Conservation (phyloP, 2,329 filamentous ascomycete species). For the Chrysoporthe austroafricana region DNA sequence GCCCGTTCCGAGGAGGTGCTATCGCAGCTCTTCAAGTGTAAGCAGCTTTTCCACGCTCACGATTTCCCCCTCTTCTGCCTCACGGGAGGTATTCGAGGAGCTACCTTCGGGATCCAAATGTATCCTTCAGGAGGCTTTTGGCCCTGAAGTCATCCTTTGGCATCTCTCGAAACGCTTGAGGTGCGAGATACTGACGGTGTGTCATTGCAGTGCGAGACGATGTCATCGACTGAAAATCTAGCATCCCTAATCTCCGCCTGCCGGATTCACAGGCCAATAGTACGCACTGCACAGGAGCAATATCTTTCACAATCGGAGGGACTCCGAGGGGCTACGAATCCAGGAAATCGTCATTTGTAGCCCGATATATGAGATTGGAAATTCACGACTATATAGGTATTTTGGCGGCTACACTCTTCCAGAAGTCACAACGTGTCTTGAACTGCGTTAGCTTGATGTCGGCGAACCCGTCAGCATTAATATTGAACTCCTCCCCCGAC, state of each 20-base stretch:
- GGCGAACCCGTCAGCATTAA: slow-evolving; percentile 49
- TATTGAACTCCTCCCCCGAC: slow-evolving; percentile 53
- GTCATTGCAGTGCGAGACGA: slow-evolving; percentile 2
- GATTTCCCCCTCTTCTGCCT: too few species aligned
- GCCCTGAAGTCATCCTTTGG: not conserved
- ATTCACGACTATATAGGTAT: slow-evolving; percentile 46
- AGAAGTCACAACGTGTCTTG: slow-evolving; percentile 56
- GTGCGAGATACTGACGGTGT: not conserved
- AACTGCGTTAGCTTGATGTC: slow-evolving; percentile 44
- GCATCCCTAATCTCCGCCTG: too few species aligned
- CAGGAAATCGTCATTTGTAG: not conserved
- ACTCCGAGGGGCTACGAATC: not conserved
- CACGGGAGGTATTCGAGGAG: too few species aligned
- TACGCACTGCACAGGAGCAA: not conserved
- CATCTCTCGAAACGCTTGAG: not conserved
- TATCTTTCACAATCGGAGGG: not conserved
- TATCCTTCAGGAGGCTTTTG: not conserved
- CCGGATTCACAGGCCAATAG: not conserved
- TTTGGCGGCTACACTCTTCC: slow-evolving; percentile 49
- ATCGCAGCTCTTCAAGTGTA: slow-evolving; percentile 67
- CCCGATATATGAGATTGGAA: not conserved
- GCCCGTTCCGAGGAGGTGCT: slow-evolving; percentile 76
- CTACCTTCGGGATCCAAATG: too few species aligned
- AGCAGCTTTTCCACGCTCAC: not conserved
- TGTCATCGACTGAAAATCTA: not conserved